A percentile compares a stretch with the other conserved stretches of the same genome.
Evolutionary conservation across 352 stramenopile genomes (phyloP).

Genomic region (Pythium vanterpoolii): DNA sequence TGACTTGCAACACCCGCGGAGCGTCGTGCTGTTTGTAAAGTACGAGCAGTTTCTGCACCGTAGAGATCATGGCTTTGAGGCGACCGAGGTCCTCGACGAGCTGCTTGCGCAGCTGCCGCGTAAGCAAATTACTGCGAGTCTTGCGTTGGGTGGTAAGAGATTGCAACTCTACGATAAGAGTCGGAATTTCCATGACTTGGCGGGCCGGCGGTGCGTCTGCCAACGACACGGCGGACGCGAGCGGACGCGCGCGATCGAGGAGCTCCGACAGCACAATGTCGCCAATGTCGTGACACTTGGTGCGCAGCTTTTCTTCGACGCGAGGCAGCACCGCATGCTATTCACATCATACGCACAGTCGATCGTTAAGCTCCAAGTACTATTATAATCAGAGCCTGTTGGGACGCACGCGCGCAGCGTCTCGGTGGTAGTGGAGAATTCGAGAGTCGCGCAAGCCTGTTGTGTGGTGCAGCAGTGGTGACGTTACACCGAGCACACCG

Average conservation of each 20-base stretch:
- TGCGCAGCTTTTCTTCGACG: constrained; percentile 29
- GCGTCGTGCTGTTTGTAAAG: constrained; percentile 36
- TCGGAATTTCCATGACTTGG: constrained; percentile 31
- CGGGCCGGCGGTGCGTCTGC: constrained; percentile 10
- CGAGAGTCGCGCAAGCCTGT: constrained; percentile 23
- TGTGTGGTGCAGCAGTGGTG: constrained; percentile 15
- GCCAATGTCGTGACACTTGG: constrained; percentile 31
- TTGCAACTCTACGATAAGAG: constrained; percentile 32
- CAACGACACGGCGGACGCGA: neutral
- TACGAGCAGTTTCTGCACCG: constrained; percentile 22
- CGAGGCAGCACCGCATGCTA: constrained; percentile 29
- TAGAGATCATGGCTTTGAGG: constrained; percentile 24
- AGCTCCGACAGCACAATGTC: constrained; percentile 33
- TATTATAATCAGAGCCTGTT: too few species aligned
- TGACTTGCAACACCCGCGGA: constrained; percentile 27
- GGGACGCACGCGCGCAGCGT: constrained; percentile 27
- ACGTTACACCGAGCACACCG: constrained; percentile 27
- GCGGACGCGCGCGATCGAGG: constrained; percentile 2
- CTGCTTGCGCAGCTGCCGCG: constrained; percentile 14
- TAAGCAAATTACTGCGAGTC: constrained; percentile 3
- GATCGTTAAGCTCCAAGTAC: neutral
- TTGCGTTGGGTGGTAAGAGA: constrained; percentile 19
- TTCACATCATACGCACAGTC: neutral
- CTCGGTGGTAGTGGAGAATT: constrained; percentile 11
- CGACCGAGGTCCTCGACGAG: constrained; percentile 23